Percentiles rank a stretch among this genome's conserved stretches.
phyloP scores from a whole-genome alignment of 495 filamentous ascomycete genomes.

The Aspergillus homomorphus region DNA sequence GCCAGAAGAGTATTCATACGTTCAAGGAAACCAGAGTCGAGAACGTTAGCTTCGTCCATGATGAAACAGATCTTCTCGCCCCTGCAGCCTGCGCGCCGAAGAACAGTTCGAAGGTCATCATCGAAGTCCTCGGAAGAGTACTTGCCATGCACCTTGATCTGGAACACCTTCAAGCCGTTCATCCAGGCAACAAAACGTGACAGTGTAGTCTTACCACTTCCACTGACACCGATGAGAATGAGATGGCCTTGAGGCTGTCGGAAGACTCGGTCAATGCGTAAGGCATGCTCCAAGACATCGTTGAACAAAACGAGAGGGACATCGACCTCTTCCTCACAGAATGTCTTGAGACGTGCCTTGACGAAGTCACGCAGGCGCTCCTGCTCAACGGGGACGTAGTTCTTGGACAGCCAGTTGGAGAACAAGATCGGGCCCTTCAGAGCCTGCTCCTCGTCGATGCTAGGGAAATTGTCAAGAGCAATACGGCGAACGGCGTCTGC shows the following conservation, averaged over 20 bases:
- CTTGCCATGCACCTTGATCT: conserved; percentile 99
- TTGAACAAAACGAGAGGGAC: conserved; percentile 97
- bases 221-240: conserved; percentile 96
- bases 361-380: conserved; percentile 94
- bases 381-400: conserved; percentile 94
- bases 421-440: conserved; percentile 93
- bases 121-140: conserved; percentile 99
- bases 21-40: conserved; percentile 97
- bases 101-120: conserved; percentile 89
- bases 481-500: conserved; percentile 77
- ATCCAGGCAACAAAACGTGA: conserved; percentile 99
- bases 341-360: conserved; percentile 93
- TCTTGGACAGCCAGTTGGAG: conserved; percentile 99
- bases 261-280: conserved; percentile 98
- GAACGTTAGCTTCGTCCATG: conserved; percentile 98
- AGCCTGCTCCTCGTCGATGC: conserved; percentile 80
- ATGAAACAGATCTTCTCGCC: conserved; percentile 99
- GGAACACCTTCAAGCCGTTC: conserved; percentile 98
- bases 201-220: conserved; percentile 96
- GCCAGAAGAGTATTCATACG: conserved; percentile 98
- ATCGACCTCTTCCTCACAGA: conserved; percentile 99
- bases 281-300: conserved; percentile 94
- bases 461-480: conserved; percentile 89
- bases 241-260: conserved; percentile 96
- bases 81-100: conserved; percentile 92